Percentiles rank a stretch among this genome's conserved stretches.
phyloP scores from a whole-genome alignment of 345 rosid species.

The Viola odorata region DNA sequence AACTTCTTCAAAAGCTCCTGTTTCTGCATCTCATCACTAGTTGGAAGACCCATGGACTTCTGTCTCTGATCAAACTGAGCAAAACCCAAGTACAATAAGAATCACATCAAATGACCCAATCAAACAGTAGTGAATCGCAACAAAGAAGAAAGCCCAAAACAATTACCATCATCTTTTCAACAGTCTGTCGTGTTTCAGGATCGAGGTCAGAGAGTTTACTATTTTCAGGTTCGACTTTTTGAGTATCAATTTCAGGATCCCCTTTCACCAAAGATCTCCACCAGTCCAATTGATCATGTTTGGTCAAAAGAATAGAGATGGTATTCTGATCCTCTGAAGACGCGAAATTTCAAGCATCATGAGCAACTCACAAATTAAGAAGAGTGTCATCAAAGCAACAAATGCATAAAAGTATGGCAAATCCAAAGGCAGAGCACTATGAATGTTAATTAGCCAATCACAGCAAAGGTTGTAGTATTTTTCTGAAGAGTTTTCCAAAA shows the following conservation, averaged over 20 bases:
- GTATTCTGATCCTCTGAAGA: conserved; percentile 60
- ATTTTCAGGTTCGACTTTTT: conserved; percentile 87
- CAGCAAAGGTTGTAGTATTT: background rate
- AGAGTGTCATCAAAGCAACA: background rate
- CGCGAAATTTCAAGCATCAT: background rate
- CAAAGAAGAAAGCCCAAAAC: background rate
- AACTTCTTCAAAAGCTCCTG: conserved; percentile 81
- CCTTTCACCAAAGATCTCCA: conserved; percentile 85
- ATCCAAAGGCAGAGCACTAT: background rate
- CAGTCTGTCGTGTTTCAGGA: conserved; percentile 63
- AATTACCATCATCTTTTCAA: conserved; percentile 91
- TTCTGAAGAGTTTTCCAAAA: background rate
- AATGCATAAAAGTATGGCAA: background rate
- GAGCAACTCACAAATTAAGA: conserved; percentile 2
- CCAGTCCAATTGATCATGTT: conserved; percentile 91
- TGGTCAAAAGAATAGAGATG: conserved; percentile 68
- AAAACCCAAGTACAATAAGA: background rate
- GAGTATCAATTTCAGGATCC: conserved; percentile 83
- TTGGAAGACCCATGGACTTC: conserved; percentile 86
- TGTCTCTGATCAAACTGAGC: conserved; percentile 89
- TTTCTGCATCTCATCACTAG: conserved; percentile 80
- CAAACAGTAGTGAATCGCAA: background rate
- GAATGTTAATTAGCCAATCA: too few relatives aligned
- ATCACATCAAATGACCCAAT: background rate
- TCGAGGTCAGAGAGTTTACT: conserved; percentile 82